Evolutionary conservation across 495 filamentous ascomycete species (phyloP).

Genomic region (Friedmanniomyces simplex): DNA sequence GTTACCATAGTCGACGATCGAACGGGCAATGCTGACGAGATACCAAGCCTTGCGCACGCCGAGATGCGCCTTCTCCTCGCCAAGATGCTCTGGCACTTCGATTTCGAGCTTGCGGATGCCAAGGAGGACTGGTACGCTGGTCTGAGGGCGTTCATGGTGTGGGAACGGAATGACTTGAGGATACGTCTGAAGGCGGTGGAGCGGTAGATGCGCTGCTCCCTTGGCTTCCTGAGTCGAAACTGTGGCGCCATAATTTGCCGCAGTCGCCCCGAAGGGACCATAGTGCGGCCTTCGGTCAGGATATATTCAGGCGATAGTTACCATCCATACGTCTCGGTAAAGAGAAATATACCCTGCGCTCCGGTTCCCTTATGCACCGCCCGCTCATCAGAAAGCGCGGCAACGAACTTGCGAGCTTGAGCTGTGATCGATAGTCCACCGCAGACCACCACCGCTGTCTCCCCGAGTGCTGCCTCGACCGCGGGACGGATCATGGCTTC

Average conservation of each 20-base stretch:
- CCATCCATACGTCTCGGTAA: slow-evolving; percentile 36
- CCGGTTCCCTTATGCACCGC: slow-evolving; percentile 87
- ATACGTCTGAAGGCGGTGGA: background rate
- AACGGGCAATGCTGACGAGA: background rate
- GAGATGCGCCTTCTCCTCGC: slow-evolving; percentile 22
- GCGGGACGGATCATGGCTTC: slow-evolving; percentile 39
- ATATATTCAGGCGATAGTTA: too few relatives aligned
- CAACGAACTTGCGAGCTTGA: slow-evolving; percentile 55
- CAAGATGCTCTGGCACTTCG: slow-evolving; percentile 21
- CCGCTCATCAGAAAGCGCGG: slow-evolving; percentile 67
- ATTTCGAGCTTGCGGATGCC: slow-evolving; percentile 8
- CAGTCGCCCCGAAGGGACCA: too few relatives aligned
- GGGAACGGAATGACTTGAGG: background rate
- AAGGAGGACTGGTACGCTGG: background rate
- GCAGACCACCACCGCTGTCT: slow-evolving; percentile 75
- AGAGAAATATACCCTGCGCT: slow-evolving; percentile 60
- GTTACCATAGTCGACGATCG: background rate
- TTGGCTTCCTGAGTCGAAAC: too few relatives aligned
- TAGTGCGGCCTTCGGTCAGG: too few relatives aligned
- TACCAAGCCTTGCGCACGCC: slow-evolving; percentile 12
- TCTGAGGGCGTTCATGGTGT: slow-evolving; percentile 1
- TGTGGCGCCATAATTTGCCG: too few relatives aligned
- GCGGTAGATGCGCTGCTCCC: background rate
- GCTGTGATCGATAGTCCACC: slow-evolving; percentile 59
- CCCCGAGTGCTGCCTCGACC: slow-evolving; percentile 66